Conservation (phyloP, 768 basidiomycete genomes). For the Trametes meyenii region DNA sequence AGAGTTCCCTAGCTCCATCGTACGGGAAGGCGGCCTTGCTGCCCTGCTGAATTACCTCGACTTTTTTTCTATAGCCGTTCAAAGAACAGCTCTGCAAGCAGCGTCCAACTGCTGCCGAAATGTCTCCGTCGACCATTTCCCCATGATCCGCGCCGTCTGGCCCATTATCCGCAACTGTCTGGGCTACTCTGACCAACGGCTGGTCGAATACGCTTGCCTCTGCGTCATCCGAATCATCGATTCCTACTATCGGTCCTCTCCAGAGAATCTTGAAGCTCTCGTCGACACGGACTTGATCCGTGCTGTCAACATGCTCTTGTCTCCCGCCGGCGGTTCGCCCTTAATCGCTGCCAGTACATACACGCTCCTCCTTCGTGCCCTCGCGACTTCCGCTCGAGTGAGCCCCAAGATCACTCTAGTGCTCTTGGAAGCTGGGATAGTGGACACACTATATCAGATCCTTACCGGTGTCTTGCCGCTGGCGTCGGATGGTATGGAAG, state of each 20-base stretch:
- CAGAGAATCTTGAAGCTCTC: conserved; percentile 84
- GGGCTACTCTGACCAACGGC: conserved; percentile 88
- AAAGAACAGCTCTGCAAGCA: conserved; percentile 94
- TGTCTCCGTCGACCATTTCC: conserved; percentile 84
- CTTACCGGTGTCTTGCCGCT: conserved; percentile 92
- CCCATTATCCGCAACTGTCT: conserved; percentile 93
- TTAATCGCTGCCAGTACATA: conserved; percentile 86
- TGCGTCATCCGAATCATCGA: conserved; percentile 95
- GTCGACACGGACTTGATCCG: conserved; percentile 79
- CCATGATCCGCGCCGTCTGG: conserved; percentile 88
- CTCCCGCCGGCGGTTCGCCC: conserved; percentile 86
- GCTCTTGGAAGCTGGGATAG: conserved; percentile 90
- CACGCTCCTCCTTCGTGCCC: conserved; percentile 81
- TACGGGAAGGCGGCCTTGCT: conserved; percentile 91
- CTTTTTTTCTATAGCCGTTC: conserved; percentile 98
- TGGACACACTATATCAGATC: conserved; percentile 91
- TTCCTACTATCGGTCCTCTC: conserved; percentile 82
- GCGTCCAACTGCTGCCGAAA: conserved; percentile 97
- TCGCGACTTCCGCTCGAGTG: conserved; percentile 86
- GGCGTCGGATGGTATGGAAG: conserved; percentile 50
- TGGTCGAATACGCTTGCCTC: conserved; percentile 96
- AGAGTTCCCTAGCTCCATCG: conserved; percentile 94
- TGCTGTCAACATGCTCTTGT: conserved; percentile 82
- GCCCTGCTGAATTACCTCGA: conserved; percentile 95
- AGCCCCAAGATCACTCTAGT: conserved; percentile 87